These are phyloP conservation scores for Sinapis alba DNA, from an alignment of 441 rosid genomes.

Conservation along the genomic window DNA sequence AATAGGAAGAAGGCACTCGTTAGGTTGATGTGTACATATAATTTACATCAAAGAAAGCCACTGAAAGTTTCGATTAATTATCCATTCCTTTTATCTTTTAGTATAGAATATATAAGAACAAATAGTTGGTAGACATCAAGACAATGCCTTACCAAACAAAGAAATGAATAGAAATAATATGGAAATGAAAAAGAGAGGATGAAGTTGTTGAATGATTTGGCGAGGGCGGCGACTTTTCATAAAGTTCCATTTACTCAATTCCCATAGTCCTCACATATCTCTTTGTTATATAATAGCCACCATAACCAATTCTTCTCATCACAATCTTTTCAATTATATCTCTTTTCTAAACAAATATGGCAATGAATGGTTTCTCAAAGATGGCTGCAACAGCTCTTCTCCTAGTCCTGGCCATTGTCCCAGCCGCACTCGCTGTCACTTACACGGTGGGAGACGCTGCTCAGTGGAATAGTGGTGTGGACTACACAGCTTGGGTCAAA, in stretches of 20 bases:
- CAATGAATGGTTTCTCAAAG: neutral
- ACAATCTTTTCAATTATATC: neutral
- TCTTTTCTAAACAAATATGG: neutral
- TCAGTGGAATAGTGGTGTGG: neutral
- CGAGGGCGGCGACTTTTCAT: neutral
- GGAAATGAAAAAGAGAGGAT: neutral
- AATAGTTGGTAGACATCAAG: neutral
- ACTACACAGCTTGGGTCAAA: slow-evolving; percentile 51
- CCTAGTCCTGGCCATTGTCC: neutral
- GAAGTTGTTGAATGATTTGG: neutral
- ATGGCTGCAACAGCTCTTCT: neutral
- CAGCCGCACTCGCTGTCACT: neutral
- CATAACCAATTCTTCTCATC: neutral
- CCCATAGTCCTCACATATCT: neutral
- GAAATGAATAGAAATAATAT: neutral
- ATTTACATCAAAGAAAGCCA: neutral
- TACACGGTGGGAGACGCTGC: neutral
- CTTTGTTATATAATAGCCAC: neutral
- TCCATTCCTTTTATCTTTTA: neutral
- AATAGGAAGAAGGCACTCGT: neutral
- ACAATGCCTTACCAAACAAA: neutral
- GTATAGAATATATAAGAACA: neutral
- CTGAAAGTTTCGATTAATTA: neutral
- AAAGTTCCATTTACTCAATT: neutral
- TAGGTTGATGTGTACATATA: neutral